These are phyloP conservation scores for Boletales sp. DNA, from an alignment of 768 basidiomycete genomes.

Conservation along the genomic window DNA sequence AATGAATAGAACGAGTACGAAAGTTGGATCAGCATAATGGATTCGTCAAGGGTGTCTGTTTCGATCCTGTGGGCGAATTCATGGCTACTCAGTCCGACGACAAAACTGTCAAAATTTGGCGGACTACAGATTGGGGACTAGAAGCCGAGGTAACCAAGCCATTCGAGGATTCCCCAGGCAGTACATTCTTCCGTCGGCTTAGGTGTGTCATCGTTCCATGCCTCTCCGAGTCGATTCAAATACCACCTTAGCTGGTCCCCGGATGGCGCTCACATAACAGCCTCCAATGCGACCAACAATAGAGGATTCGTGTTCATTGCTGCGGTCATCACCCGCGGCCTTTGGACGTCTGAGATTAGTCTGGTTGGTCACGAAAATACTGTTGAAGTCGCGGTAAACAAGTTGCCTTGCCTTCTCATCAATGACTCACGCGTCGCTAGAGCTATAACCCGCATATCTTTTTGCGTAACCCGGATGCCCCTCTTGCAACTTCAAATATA, in stretches of 20 bases:
- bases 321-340: conserved; percentile 84
- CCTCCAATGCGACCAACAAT: conserved; percentile 95
- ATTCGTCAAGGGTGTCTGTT: conserved; percentile 98
- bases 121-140: conserved; percentile 86
- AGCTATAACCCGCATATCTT: conserved; percentile 95
- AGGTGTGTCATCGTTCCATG: conserved; percentile 46
- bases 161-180: conserved; percentile 90
- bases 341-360: conserved; percentile 90
- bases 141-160: conserved; percentile 86
- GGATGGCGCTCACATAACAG: conserved; percentile 97
- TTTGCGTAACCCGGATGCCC: conserved; percentile 63
- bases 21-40: conserved; percentile 89
- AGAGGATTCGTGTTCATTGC: conserved; percentile 97
- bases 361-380: conserved; percentile 97
- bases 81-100: conserved; percentile 98
- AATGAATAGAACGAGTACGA: conserved; percentile 62
- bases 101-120: conserved; percentile 94
- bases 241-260: conserved; percentile 81
- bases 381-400: conserved; percentile 85
- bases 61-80: conserved; percentile 97
- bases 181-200: conserved; percentile 88
- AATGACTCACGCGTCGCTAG: conserved; percentile 6
- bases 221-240: background rate
- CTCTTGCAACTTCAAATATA: conserved; percentile 76
- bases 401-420: background rate